Percentiles rank a stretch among this genome's conserved stretches.
Conservation (phyloP, 106 monocot genomes). For the Ottelia alismoides region DNA sequence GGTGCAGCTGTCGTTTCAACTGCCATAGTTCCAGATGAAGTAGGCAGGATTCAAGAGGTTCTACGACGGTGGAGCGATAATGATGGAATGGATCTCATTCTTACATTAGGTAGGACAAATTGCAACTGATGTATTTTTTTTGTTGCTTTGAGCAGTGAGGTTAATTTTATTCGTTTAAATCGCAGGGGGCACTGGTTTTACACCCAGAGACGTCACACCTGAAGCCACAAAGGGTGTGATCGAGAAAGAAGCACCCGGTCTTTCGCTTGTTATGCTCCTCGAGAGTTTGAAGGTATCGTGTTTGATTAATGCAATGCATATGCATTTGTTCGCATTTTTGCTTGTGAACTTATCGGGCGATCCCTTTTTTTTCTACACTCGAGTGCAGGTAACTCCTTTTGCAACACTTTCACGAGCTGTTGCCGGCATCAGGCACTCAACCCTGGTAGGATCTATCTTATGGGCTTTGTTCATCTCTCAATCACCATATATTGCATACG, state of each 20-base stretch:
- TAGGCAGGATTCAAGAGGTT: constrained; percentile 47
- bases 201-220: constrained; percentile 95
- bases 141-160: not conserved
- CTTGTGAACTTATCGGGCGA: too few relatives aligned
- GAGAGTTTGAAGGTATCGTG: constrained; percentile 82
- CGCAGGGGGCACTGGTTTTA: constrained; percentile 91
- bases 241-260: constrained; percentile 82
- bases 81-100: constrained; percentile 68
- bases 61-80: constrained; percentile 72
- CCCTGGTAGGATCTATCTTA: constrained; percentile 37
- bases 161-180: not conserved
- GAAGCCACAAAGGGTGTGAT: constrained; percentile 79
- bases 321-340: too few relatives aligned
- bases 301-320: too few relatives aligned
- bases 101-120: constrained; percentile 61
- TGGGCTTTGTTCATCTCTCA: not conserved
- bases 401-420: constrained; percentile 85
- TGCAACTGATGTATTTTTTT: not conserved
- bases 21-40: constrained; percentile 79
- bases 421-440: constrained; percentile 91
- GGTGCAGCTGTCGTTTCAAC: constrained; percentile 59
- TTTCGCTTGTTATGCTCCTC: constrained; percentile 77
- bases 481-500: not conserved
- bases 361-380: too few relatives aligned
- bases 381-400: constrained; percentile 77